These are phyloP conservation scores for Pichia sp. DNA, from an alignment of 1,139 yeast species.

Conservation along the genomic window DNA sequence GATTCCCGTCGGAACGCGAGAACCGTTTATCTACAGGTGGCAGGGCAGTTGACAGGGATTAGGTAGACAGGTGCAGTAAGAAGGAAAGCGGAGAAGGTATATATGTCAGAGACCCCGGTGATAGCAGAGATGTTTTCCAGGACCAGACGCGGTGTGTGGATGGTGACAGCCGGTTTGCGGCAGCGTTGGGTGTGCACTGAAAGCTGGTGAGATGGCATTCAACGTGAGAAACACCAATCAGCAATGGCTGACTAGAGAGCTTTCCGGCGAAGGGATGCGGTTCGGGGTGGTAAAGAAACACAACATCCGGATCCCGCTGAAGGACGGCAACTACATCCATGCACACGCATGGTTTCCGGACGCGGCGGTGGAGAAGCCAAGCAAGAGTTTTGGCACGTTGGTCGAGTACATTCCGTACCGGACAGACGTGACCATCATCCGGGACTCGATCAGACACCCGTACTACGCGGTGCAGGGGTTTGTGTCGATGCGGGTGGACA, in stretches of 20 bases:
- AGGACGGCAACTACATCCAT: constrained; percentile 35
- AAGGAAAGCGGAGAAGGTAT: no score
- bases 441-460: constrained; percentile 42
- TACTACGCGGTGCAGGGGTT: constrained; percentile 42
- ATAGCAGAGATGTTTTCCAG: no score
- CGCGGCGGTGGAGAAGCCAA: constrained; percentile 22
- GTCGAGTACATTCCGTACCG: constrained; percentile 42
- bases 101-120: no score
- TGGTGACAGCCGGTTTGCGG: no score
- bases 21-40: no score
- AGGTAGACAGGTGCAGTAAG: no score
- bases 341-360: constrained; percentile 42
- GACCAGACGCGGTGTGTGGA: no score
- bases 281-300: constrained; percentile 33
- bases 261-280: constrained; percentile 31
- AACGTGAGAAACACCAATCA: constrained; percentile 28
- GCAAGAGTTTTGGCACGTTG: constrained; percentile 34
- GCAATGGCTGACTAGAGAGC: constrained; percentile 20
- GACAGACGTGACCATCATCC: constrained; percentile 39
- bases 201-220: constrained; percentile 26
- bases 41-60: no score
- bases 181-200: no score
- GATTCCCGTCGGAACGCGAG: no score
- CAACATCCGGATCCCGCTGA: constrained; percentile 34
- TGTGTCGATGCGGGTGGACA: constrained; percentile 40